Evolutionary conservation across 257 asterid genomes (phyloP), one percentile per base, ranked within the genome.

Genomic region (Galeopsis tetrahit): DNA sequence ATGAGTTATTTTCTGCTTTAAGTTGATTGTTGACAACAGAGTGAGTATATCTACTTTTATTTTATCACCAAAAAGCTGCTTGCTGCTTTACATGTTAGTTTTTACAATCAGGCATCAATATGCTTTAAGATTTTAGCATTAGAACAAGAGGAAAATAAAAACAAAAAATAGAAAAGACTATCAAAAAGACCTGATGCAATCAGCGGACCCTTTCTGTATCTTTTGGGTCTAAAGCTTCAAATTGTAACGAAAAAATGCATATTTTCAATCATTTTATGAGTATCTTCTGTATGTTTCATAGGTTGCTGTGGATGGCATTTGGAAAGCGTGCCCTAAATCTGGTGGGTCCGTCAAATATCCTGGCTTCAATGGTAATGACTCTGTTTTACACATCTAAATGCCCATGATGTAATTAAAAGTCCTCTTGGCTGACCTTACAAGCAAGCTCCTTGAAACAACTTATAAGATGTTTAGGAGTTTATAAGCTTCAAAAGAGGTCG

Each of bases 241-340:
- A 7, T 31, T 10, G 36, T 17, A n/a, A 35, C 11, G 31, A 17
- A 46, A 14, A 10, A 56, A 31, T 63, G 60, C 28, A 10, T 28
- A 53, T 65, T 31, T 48, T 68, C 49, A 52, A 63, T 33, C 44
- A 31, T 38, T 72, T 70, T 65, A 38, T 21, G 31, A 60, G 52
- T 58, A 21, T 72, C 55, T 62, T 49, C 65, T 62, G 43, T 73
- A 63, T 63, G 52, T 49, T 77, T 52, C 36, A 2, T 87, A 93
- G 98, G 93, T 90, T 82, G 90, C 98, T 63, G 98, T 93, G 48
- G 98, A 90, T 46, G 96, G 95, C 66, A 39, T 76, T 67, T 90
- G 98, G 98, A 93, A 82, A 87, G 78, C 60, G 57, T 93, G 98
- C 72, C 96, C 98, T 46, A 88, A 78, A 76, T 77, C 87, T 78